A percentile compares a stretch with the other conserved stretches of the same genome.
phyloP scores from a whole-genome alignment of 1,284 basidiomycete genomes.

The Coniophora puteana region DNA sequence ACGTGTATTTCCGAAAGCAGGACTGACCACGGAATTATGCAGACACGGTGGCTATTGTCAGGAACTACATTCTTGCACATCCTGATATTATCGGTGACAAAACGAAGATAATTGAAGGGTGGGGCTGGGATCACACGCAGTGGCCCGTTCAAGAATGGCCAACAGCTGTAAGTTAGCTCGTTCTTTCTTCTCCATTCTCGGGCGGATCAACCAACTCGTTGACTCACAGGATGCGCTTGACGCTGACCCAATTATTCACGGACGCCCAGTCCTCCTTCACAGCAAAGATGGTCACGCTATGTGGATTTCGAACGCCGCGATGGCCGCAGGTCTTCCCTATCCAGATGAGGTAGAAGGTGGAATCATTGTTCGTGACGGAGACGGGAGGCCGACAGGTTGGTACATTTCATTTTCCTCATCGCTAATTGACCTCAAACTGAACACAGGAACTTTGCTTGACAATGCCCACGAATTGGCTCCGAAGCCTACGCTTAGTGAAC shows the following conservation, averaged over 20 bases:
- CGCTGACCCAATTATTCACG: slow-evolving; percentile 59
- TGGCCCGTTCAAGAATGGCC: slow-evolving; percentile 72
- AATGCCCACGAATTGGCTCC: slow-evolving; percentile 67
- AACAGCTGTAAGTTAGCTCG: slow-evolving; percentile 57
- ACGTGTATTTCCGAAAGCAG: slow-evolving; percentile 2
- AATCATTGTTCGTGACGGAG: slow-evolving; percentile 65
- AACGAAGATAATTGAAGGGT: slow-evolving; percentile 71
- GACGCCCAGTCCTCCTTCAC: slow-evolving; percentile 70
- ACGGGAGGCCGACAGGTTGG: slow-evolving; percentile 73
- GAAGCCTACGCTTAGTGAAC: slow-evolving; percentile 62
- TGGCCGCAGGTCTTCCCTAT: slow-evolving; percentile 58
- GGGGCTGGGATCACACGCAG: slow-evolving; percentile 91
- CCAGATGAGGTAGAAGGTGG: slow-evolving; percentile 76
- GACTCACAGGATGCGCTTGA: slow-evolving; percentile 65
- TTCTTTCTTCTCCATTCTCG: slow-evolving; percentile 4
- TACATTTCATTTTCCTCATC: slow-evolving; percentile 14
- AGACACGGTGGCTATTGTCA: slow-evolving; percentile 67
- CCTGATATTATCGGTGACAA: slow-evolving; percentile 51
- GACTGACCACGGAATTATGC: slow-evolving; percentile 5
- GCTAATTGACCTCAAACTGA: slow-evolving; percentile 1
- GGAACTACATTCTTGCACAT: slow-evolving; percentile 59
- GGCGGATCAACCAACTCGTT: slow-evolving; percentile 2
- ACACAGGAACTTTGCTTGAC: slow-evolving; percentile 62
- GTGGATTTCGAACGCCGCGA: slow-evolving; percentile 72
- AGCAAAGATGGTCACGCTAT: slow-evolving; percentile 88